Conservation (phyloP, 2,329 filamentous ascomycete species). For the Botrytis squamosa region DNA sequence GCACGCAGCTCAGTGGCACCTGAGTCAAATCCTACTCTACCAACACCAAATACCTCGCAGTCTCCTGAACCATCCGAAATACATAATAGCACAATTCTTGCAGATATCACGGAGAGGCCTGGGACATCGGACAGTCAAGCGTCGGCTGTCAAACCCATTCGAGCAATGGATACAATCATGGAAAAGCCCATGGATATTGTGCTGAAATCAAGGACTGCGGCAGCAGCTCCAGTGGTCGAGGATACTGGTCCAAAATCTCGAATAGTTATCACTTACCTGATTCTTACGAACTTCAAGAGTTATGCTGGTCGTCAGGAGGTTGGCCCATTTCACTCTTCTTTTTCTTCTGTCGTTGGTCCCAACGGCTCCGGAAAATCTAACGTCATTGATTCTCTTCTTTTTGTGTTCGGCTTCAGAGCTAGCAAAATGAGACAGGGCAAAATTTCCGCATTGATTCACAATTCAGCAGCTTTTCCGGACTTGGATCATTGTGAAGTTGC, state of each 20-base stretch:
- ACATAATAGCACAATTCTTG: constrained; percentile 56
- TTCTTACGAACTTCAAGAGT: constrained; percentile 97
- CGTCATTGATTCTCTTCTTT: constrained; percentile 95
- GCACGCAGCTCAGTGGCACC: constrained; percentile 37
- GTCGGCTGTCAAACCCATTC: constrained; percentile 66
- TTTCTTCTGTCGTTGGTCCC: constrained; percentile 95
- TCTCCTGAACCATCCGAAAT: constrained; percentile 56
- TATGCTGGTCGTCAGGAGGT: constrained; percentile 95
- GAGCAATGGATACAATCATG: constrained; percentile 71
- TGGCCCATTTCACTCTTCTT: constrained; percentile 93
- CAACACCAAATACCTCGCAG: constrained; percentile 54
- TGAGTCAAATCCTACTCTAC: constrained; percentile 41
- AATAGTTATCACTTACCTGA: constrained; percentile 88
- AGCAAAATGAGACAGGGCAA: constrained; percentile 99
- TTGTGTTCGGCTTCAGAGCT: constrained; percentile 98
- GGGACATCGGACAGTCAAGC: constrained; percentile 49
- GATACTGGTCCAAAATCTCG: constrained; percentile 76
- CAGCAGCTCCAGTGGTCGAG: constrained; percentile 66
- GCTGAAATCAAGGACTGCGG: constrained; percentile 75
- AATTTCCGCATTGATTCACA: constrained; percentile 96
- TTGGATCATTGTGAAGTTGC: constrained; percentile 92
- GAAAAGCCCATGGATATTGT: constrained; percentile 94
- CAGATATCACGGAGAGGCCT: constrained; percentile 69
- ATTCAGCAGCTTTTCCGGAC: constrained; percentile 83
- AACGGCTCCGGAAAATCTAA: constrained; percentile 99